A percentile compares a stretch with the other conserved stretches of the same genome.
phyloP scores from a whole-genome alignment of 768 basidiomycete genomes.

The Baorangia bicolor region DNA sequence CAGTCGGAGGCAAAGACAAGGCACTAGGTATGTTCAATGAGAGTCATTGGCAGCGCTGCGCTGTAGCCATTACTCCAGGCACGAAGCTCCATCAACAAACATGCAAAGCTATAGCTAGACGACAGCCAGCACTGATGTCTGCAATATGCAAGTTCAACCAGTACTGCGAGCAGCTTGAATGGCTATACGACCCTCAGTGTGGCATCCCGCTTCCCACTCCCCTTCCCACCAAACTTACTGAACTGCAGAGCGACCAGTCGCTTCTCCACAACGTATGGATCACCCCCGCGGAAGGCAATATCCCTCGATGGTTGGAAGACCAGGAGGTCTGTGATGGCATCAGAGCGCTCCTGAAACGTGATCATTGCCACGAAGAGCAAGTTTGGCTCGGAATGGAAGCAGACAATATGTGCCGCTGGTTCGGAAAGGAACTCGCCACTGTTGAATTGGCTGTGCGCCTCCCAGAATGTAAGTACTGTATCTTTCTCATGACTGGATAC shows the following conservation, averaged over 20 bases:
- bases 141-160: too few relatives aligned
- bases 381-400: constrained; percentile 27
- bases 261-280: constrained; percentile 36
- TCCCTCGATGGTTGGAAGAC: constrained; percentile 35
- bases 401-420: constrained; percentile 38
- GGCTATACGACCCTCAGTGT: too few relatives aligned
- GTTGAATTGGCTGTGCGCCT: too few relatives aligned
- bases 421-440: too few relatives aligned
- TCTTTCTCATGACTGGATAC: too few relatives aligned
- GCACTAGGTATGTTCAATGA: constrained; percentile 34
- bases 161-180: too few relatives aligned
- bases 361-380: constrained; percentile 34
- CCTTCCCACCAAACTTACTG: constrained; percentile 31
- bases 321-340: constrained; percentile 33
- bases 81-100: too few relatives aligned
- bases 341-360: constrained; percentile 23
- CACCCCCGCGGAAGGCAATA: not conserved
- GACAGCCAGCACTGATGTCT: too few relatives aligned
- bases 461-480: too few relatives aligned
- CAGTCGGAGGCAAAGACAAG: constrained; percentile 19
- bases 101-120: too few relatives aligned
- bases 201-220: constrained; percentile 36
- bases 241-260: constrained; percentile 6
- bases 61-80: too few relatives aligned
- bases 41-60: too few relatives aligned